Percentiles rank a stretch among this genome's conserved stretches.
These are phyloP conservation scores for Exophiala sp. DNA, from an alignment of 2,329 filamentous ascomycete species.

Conservation along the genomic window DNA sequence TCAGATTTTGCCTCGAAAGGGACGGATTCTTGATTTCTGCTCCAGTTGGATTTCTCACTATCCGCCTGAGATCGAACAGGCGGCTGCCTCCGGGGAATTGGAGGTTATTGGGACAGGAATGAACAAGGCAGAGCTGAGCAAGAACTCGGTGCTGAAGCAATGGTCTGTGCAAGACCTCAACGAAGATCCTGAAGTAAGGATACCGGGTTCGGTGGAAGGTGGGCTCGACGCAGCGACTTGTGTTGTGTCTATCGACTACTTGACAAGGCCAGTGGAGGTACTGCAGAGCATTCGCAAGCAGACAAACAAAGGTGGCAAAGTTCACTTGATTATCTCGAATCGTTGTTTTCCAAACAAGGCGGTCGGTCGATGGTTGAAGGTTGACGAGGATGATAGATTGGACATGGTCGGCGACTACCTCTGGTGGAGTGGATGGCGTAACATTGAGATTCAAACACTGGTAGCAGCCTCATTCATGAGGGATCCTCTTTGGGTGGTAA, in stretches of 20 bases:
- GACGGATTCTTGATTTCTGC: constrained; percentile 50
- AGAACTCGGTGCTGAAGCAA: constrained; percentile 38
- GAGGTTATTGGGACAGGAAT: constrained; percentile 49
- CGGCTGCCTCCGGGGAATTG: constrained; percentile 29
- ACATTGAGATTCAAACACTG: constrained; percentile 52
- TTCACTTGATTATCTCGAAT: constrained; percentile 52
- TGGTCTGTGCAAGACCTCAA: constrained; percentile 47
- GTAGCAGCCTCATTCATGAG: constrained; percentile 34
- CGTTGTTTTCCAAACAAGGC: constrained; percentile 55
- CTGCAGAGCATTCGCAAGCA: constrained; percentile 40
- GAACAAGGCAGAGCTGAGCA: constrained; percentile 44
- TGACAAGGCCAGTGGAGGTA: constrained; percentile 46
- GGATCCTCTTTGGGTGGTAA: constrained; percentile 46
- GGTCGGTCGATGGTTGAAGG: constrained; percentile 46
- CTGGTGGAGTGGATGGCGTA: constrained; percentile 49
- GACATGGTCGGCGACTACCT: constrained; percentile 53
- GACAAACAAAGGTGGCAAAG: constrained; percentile 41
- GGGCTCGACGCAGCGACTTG: constrained; percentile 48
- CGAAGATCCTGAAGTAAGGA: constrained; percentile 32
- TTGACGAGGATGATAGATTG: constrained; percentile 45
- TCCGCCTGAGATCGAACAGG: constrained; percentile 32
- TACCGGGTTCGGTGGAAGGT: constrained; percentile 8
- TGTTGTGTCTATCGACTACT: constrained; percentile 52
- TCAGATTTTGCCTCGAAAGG: constrained; percentile 39
- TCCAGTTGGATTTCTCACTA: constrained; percentile 51